Evolutionary conservation across 2,329 filamentous ascomycete genomes (phyloP).

Genomic region (Botryotinia calthae): DNA sequence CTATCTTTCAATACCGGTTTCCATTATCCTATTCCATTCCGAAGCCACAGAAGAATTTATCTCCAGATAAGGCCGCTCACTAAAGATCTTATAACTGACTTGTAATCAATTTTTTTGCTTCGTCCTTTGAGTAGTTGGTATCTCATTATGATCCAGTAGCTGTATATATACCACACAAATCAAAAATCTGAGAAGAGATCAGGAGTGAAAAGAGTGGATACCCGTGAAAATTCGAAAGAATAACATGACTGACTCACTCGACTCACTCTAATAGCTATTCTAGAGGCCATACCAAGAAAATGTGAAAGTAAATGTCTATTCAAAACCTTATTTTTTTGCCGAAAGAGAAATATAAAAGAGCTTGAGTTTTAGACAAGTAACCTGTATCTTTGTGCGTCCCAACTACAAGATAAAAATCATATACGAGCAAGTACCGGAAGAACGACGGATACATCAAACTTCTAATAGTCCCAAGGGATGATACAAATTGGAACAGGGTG

Average conservation of each 20-base stretch:
- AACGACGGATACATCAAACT: accelerated
- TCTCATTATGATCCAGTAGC: neutral
- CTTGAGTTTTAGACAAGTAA: neutral
- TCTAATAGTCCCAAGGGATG: no score
- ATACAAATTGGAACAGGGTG: no score
- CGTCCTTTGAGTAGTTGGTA: no score
- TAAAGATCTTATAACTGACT: no score
- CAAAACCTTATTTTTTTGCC: no score
- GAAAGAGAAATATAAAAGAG: neutral
- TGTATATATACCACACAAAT: neutral
- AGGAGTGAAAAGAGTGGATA: neutral
- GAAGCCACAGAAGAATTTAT: accelerated
- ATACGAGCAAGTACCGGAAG: neutral
- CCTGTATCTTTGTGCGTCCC: no score
- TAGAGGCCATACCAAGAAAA: no score
- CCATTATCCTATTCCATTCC: accelerated
- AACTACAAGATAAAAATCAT: no score
- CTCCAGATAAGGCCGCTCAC: no score
- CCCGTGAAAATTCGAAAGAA: neutral
- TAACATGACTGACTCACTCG: neutral
- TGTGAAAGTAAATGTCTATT: no score
- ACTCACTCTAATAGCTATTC: no score
- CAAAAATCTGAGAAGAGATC: neutral
- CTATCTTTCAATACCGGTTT: neutral
- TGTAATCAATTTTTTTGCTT: no score